Conservation (phyloP, 2,329 filamentous ascomycete genomes). For the Cordyceps militaris region DNA sequence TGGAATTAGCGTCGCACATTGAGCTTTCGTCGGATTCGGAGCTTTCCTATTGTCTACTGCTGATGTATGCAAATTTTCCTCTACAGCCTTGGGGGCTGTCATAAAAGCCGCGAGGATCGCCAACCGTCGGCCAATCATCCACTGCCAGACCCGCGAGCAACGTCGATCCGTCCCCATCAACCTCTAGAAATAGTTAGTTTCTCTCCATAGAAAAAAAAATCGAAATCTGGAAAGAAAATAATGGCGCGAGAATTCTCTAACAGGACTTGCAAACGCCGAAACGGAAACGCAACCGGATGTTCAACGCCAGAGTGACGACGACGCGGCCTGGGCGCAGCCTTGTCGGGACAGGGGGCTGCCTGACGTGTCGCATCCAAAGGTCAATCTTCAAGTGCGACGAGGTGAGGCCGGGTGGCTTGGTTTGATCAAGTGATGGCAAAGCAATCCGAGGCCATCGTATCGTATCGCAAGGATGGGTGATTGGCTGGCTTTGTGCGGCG, state of each 20-base stretch:
- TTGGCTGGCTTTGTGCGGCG: too few species aligned
- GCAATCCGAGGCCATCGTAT: too few species aligned
- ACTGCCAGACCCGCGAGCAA: background rate
- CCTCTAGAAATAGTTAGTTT: background rate
- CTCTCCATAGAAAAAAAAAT: background rate
- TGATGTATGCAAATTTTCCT: background rate
- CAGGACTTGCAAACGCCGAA: background rate
- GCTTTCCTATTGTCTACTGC: background rate
- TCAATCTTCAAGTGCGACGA: slow-evolving; percentile 10
- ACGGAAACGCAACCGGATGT: background rate
- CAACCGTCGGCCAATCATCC: background rate
- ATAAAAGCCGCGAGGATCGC: background rate
- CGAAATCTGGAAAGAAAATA: background rate
- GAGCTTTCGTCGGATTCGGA: background rate
- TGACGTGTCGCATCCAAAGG: slow-evolving; percentile 10
- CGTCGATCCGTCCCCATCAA: background rate
- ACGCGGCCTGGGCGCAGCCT: background rate
- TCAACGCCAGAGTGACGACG: background rate
- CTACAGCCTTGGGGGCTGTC: background rate
- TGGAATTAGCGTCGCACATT: background rate
- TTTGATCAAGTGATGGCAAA: too few species aligned
- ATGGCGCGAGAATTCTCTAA: background rate
- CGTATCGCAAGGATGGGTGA: too few species aligned
- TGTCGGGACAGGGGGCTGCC: background rate
- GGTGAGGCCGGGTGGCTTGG: background rate